Conservation (phyloP, 768 basidiomycete species). For the Tylopilus plumbeoviolaceoides region DNA sequence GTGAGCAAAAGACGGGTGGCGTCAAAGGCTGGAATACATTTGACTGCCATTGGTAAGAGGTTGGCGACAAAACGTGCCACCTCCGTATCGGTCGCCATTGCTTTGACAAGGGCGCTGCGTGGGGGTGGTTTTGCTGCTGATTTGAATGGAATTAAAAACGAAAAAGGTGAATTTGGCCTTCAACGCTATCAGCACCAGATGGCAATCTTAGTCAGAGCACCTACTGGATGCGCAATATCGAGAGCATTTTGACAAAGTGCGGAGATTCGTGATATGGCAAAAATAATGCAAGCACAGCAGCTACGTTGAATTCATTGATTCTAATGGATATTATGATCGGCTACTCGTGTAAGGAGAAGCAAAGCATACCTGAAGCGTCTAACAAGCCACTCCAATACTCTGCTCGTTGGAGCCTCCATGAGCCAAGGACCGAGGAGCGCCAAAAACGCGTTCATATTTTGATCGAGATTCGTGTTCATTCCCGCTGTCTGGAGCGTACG, state of each 20-base stretch:
- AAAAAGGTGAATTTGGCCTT: slow-evolving; percentile 61
- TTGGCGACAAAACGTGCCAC: slow-evolving; percentile 68
- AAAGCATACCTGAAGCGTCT: slow-evolving; percentile 75
- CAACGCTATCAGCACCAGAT: neutral
- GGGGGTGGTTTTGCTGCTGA: slow-evolving; percentile 73
- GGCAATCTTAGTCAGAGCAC: slow-evolving; percentile 17
- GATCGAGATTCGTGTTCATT: slow-evolving; percentile 61
- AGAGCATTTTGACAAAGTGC: slow-evolving; percentile 90
- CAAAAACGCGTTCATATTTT: slow-evolving; percentile 57
- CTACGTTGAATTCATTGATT: slow-evolving; percentile 90
- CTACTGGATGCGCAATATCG: slow-evolving; percentile 76
- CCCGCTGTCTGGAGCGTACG: slow-evolving; percentile 69
- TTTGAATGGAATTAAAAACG: slow-evolving; percentile 72
- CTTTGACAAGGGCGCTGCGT: slow-evolving; percentile 65
- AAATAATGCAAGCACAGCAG: slow-evolving; percentile 73
- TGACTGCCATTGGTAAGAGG: slow-evolving; percentile 58
- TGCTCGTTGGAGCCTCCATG: slow-evolving; percentile 74
- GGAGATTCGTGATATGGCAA: slow-evolving; percentile 93
- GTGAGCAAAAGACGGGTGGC: neutral
- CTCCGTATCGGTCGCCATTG: slow-evolving; percentile 69
- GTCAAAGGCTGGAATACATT: slow-evolving; percentile 26
- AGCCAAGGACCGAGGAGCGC: slow-evolving; percentile 75
- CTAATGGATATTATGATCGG: slow-evolving; percentile 36
- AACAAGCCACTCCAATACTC: slow-evolving; percentile 92
- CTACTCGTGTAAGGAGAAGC: neutral